A percentile compares a stretch with the other conserved stretches of the same genome.
These are phyloP conservation scores for Dentipellis sp. DNA, from an alignment of 768 basidiomycete genomes.

Conservation along the genomic window DNA sequence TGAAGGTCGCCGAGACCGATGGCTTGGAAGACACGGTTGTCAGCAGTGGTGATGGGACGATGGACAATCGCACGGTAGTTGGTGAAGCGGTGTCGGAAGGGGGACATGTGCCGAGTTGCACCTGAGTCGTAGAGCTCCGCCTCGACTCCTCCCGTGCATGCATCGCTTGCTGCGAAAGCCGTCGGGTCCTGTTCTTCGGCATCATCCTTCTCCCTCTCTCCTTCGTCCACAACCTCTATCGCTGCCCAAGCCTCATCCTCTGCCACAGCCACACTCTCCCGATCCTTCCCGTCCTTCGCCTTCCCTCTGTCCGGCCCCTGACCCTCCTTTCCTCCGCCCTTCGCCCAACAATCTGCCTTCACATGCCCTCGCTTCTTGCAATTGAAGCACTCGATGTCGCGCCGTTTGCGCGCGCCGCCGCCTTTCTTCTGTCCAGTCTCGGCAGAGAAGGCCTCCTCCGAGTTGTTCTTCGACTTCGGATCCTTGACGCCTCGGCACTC, in stretches of 20 bases:
- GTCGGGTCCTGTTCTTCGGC: not conserved
- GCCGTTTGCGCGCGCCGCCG: too few species aligned
- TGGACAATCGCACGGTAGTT: conserved; percentile 5
- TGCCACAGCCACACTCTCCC: not conserved
- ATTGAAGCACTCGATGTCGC: conserved; percentile 12
- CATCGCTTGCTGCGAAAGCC: not conserved
- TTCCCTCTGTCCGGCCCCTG: conserved; percentile 4
- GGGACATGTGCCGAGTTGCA: conserved; percentile 12
- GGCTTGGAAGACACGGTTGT: conserved; percentile 14
- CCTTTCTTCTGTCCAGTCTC: not conserved
- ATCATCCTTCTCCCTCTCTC: too few species aligned
- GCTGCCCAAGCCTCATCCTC: too few species aligned
- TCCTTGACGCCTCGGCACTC: not conserved
- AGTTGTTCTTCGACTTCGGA: not conserved
- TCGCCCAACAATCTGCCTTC: conserved; percentile 13
- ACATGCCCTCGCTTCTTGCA: conserved; percentile 14
- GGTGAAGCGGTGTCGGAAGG: conserved; percentile 4
- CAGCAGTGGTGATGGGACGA: conserved; percentile 9
- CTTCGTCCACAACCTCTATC: too few species aligned
- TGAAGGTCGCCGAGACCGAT: conserved; percentile 10
- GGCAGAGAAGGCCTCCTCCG: conserved; percentile 1
- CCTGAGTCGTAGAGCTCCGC: conserved; percentile 12
- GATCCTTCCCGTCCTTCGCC: not conserved
- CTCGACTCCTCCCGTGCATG: too few species aligned
- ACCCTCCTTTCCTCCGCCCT: conserved; percentile 15